Evolutionary conservation across 805 yeast species (phyloP).

Genomic region (Kluyveromyces wickerhamii): DNA sequence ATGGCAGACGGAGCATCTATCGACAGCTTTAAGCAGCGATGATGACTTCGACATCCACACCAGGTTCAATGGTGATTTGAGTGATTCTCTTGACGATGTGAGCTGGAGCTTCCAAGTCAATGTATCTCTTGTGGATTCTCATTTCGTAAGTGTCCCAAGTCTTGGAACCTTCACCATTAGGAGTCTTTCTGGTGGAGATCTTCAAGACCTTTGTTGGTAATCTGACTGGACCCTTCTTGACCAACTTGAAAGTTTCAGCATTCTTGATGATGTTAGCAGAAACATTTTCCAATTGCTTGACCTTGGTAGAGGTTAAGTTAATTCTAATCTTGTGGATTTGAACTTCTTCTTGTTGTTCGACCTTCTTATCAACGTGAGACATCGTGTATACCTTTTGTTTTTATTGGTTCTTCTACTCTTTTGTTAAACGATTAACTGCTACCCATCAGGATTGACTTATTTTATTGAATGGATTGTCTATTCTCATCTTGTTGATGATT

Average conservation of each 20-base stretch:
- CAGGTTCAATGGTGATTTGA: constrained; percentile 97
- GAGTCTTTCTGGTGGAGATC: constrained; percentile 99
- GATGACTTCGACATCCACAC: constrained; percentile 96
- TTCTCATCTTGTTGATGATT: not conserved
- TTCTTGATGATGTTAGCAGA: constrained; percentile 82
- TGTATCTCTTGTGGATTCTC: constrained; percentile 99
- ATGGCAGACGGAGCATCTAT: too few species aligned
- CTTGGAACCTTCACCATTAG: constrained; percentile 99
- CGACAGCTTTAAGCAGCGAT: constrained; percentile 80
- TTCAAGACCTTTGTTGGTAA: constrained; percentile 98
- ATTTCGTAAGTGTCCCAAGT: constrained; percentile 99
- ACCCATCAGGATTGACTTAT: not conserved
- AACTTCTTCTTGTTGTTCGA: constrained; percentile 70
- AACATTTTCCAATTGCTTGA: constrained; percentile 95
- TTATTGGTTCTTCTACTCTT: constrained; percentile 12
- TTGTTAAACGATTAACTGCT: not conserved
- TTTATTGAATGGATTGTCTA: not conserved
- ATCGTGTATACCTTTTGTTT: constrained; percentile 44
- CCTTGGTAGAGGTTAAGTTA: constrained; percentile 98
- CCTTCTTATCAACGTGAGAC: constrained; percentile 82
- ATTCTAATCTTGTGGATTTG: constrained; percentile 96
- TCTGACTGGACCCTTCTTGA: constrained; percentile 99
- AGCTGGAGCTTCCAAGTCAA: constrained; percentile 97
- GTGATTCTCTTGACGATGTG: constrained; percentile 89
- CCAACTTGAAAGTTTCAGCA: constrained; percentile 74